Conservation (phyloP, 768 basidiomycete species). For the Collybia sordida region DNA sequence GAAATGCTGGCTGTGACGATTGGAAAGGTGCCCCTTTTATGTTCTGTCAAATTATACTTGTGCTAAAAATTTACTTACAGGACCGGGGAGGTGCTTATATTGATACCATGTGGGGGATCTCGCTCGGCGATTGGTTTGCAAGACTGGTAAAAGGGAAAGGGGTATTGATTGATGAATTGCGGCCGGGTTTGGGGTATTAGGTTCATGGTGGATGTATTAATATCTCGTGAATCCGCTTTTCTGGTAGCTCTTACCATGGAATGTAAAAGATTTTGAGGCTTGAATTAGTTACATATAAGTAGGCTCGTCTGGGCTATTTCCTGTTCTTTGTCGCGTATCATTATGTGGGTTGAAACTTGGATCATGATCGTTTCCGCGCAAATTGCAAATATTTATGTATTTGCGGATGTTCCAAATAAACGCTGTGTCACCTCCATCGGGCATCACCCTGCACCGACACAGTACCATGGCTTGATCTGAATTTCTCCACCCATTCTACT, state of each 20-base stretch:
- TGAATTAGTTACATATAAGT: too few species aligned
- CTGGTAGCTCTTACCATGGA: too few species aligned
- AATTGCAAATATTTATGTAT: too few species aligned
- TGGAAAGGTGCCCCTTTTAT: constrained; percentile 42
- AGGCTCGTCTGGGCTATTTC: too few species aligned
- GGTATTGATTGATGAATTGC: constrained; percentile 20
- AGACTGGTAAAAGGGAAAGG: constrained; percentile 38
- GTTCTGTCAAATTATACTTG: constrained; percentile 1
- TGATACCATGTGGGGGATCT: constrained; percentile 44
- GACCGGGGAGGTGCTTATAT: constrained; percentile 41
- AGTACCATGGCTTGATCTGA: constrained; percentile 7
- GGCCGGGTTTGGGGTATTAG: constrained; percentile 11
- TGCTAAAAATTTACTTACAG: constrained; percentile 22
- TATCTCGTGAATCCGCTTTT: too few species aligned
- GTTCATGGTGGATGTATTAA: too few species aligned
- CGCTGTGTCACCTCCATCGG: constrained; percentile 11
- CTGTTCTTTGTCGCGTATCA: too few species aligned
- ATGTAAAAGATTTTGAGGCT: too few species aligned
- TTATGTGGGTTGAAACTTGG: too few species aligned
- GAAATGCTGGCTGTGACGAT: constrained; percentile 59
- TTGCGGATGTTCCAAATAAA: neutral
- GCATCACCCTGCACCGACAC: constrained; percentile 12
- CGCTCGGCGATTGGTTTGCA: constrained; percentile 46
- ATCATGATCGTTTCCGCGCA: too few species aligned
- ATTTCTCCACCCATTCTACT: neutral